Evolutionary conservation across 1,139 yeast genomes (phyloP).

Genomic region (Pichia sp.): DNA sequence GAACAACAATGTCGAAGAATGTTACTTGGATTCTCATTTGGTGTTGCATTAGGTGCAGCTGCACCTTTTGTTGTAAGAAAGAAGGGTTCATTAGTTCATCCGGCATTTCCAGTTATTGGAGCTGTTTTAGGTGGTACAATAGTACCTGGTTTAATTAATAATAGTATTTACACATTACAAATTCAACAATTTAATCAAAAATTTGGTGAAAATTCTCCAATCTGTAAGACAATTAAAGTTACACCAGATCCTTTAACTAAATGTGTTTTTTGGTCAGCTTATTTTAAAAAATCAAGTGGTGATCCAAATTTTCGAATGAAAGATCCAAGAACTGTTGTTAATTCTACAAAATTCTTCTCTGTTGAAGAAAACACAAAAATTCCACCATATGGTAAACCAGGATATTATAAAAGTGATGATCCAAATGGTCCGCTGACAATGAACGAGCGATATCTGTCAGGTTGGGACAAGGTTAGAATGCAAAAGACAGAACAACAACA

Average conservation of each 20-base stretch:
- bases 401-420: constrained; percentile 10
- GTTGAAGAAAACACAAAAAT: constrained; percentile 6
- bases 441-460: constrained; percentile 6
- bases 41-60: constrained; percentile 24
- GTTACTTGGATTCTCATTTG: constrained; percentile 20
- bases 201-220: constrained; percentile 18
- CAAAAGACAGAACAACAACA: not conserved
- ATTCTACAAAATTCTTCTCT: constrained; percentile 9
- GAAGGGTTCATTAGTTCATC: constrained; percentile 21
- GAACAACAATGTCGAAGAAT: constrained; percentile 17
- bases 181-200: constrained; percentile 10
- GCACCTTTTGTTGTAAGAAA: constrained; percentile 23
- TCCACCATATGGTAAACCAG: constrained; percentile 15
- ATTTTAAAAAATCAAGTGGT: constrained; percentile 22
- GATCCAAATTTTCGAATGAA: constrained; percentile 21
- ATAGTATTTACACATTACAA: constrained; percentile 14
- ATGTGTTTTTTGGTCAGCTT: constrained; percentile 26
- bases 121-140: constrained; percentile 22
- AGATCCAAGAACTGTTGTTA: constrained; percentile 22
- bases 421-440: not conserved
- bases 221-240: constrained; percentile 18
- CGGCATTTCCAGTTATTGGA: constrained; percentile 20
- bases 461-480: constrained; percentile 13
- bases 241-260: constrained; percentile 24
- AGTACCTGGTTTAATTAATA: constrained; percentile 18